phyloP scores from a whole-genome alignment of 2,329 filamentous ascomycete species.

The Neurospora sp. region DNA sequence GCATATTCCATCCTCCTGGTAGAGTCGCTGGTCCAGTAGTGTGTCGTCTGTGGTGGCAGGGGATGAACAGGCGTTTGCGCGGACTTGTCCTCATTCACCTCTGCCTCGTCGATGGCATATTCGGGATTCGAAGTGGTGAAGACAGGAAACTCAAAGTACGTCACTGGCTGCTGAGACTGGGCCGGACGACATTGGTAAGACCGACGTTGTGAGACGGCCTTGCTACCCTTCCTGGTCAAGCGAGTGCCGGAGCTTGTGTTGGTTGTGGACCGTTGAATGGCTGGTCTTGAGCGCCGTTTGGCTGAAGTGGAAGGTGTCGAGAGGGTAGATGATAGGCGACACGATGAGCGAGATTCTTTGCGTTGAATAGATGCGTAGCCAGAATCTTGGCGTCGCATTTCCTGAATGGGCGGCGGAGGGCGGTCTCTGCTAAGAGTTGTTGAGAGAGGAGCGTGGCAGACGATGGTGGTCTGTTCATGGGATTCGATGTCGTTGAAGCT shows the following conservation, averaged over 20 bases:
- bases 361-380: conserved; percentile 45
- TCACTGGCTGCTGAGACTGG: conserved; percentile 21
- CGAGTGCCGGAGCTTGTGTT: conserved; percentile 26
- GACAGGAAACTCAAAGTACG: conserved; percentile 36
- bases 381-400: conserved; percentile 48
- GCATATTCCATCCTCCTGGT: conserved; percentile 56
- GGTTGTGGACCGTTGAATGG: conserved; percentile 28
- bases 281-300: conserved; percentile 30
- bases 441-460: conserved; percentile 8
- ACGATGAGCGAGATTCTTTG: conserved; percentile 26
- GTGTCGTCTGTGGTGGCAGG: conserved; percentile 47
- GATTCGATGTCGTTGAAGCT: conserved; percentile 43
- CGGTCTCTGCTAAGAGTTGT: conserved; percentile 12
- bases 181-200: conserved; percentile 21
- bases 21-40: conserved; percentile 58
- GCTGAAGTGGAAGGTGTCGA: conserved; percentile 22
- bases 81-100: conserved; percentile 8
- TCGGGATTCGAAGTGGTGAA: conserved; percentile 35
- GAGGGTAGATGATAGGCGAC: conserved; percentile 20
- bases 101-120: conserved; percentile 10
- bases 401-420: conserved; percentile 25
- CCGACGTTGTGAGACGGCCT: conserved; percentile 17
- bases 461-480: conserved; percentile 24
- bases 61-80: conserved; percentile 23
- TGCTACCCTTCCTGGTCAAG: conserved; percentile 18